These are phyloP conservation scores for Lepidium africanum DNA, from an alignment of 345 rosid species.

Conservation along the genomic window DNA sequence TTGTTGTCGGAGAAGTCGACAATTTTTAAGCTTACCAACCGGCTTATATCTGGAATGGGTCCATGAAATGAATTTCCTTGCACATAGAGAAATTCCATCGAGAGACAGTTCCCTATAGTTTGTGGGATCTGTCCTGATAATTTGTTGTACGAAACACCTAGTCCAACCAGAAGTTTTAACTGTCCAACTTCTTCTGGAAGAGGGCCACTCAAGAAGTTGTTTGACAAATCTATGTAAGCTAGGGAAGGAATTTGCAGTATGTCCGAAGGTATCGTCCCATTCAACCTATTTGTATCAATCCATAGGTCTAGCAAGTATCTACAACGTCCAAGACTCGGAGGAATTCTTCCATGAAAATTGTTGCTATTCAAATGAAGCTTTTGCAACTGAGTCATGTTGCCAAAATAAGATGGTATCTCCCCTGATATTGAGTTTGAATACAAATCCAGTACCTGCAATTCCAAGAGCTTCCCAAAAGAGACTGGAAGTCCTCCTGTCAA, in stretches of 20 bases:
- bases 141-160: not conserved
- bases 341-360: constrained; percentile 32
- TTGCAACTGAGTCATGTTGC: constrained; percentile 32
- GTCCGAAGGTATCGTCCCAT: constrained; percentile 18
- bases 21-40: not conserved
- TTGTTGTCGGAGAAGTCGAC: constrained; percentile 27
- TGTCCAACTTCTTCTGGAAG: constrained; percentile 24
- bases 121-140: constrained; percentile 20
- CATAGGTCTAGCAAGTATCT: constrained; percentile 21
- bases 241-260: constrained; percentile 15
- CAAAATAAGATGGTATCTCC: constrained; percentile 37
- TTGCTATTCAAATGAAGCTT: constrained; percentile 20
- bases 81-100: constrained; percentile 16
- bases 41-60: constrained; percentile 22
- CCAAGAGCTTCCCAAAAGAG: constrained; percentile 18
- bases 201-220: constrained; percentile 3
- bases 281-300: constrained; percentile 20
- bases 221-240: constrained; percentile 11
- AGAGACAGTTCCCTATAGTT: constrained; percentile 17
- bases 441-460: constrained; percentile 1
- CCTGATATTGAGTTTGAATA: constrained; percentile 24
- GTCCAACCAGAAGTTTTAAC: constrained; percentile 8
- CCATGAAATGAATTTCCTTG: constrained; percentile 27
- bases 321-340: constrained; percentile 30
- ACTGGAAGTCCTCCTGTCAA: constrained; percentile 18